Evolutionary conservation across 1,284 basidiomycete genomes (phyloP).

Genomic region (Boletus sp.): DNA sequence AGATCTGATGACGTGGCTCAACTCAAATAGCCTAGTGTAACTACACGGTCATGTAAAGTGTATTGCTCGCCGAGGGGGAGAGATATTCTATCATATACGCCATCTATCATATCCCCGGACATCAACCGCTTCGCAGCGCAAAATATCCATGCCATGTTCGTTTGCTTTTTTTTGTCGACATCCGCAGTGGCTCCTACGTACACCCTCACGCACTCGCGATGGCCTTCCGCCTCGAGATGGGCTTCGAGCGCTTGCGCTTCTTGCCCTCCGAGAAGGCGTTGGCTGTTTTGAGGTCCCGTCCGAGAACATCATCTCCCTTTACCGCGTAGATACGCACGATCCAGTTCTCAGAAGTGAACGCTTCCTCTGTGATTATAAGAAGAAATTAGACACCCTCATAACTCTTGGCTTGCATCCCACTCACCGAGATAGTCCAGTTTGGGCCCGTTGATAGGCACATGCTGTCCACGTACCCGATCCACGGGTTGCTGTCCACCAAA

Average conservation of each 20-base stretch:
- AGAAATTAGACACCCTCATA: conserved; percentile 4
- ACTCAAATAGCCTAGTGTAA: conserved; percentile 4
- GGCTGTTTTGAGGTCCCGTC: conserved; percentile 83
- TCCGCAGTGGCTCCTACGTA: neutral
- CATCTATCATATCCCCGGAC: neutral
- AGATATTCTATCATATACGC: conserved; percentile 1
- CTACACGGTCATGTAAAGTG: neutral
- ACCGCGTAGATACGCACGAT: conserved; percentile 97
- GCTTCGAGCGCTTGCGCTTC: conserved; percentile 78
- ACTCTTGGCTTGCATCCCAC: conserved; percentile 23
- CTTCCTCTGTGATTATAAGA: conserved; percentile 66
- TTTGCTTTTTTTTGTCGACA: neutral
- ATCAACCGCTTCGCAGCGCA: neutral
- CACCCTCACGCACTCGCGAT: conserved; percentile 29
- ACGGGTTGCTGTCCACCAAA: conserved; percentile 73
- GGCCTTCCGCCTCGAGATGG: conserved; percentile 55
- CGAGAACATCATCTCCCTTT: conserved; percentile 91
- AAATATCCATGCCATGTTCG: neutral
- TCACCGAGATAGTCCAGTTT: conserved; percentile 83
- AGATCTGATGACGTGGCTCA: conserved; percentile 24
- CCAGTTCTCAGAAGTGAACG: conserved; percentile 98
- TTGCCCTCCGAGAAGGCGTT: conserved; percentile 86
- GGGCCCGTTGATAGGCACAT: conserved; percentile 73
- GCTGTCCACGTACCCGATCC: conserved; percentile 85
- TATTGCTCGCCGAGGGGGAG: neutral